Evolutionary conservation across 805 yeast genomes (phyloP), one percentile per base, ranked within the genome.

Genomic region (Lachancea thermotolerans): DNA sequence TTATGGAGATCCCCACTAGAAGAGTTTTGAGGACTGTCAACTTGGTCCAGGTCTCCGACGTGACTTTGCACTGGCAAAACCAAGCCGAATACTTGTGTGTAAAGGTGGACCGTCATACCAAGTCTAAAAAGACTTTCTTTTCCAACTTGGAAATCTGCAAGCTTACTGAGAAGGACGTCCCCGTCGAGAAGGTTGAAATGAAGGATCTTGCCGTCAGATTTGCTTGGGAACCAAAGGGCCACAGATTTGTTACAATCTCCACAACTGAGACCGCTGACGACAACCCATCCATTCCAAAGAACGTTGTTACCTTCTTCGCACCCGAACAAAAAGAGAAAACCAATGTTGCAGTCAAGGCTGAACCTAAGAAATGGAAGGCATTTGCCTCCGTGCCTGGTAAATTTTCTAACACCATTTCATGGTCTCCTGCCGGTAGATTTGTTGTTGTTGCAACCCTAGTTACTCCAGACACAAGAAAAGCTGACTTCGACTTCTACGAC

Each of bases 71-170:
- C 74, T 93, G 99, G 99, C 98, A 93, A 70, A 82, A 79, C 53
- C 81, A 85, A 55, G 88, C 87, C 52, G 82, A 80, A 57, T 83
- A 72, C 65, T 71, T 93, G 63, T 87, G 96, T 71, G 95, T 90
- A 62, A 88, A 86, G 72, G 96, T 93, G 56, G 96, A 90, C 67
- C 87, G 98, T 70, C 96, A 89, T 70, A 87, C 97, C 46, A 93
- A 93, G 69, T 84, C 96, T 41, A 86, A 84, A 67, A 93, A 95
- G 78, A 86, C 96, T 16, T 67, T 82, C 43, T 89, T 88, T 75
- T 81, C 96, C 47, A 88, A 88, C 64, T 75, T 93, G 66, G 98
- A 93, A 69, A 83, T 93, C 62, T 87, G 91, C 77, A 84, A 87
- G 60, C 68, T 89, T 47, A 74, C 75, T 49, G 99, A 91, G 69